Base-by-base conservation (phyloP, 2,329 filamentous ascomycete genomes). In the Ophiostoma ips region DNA sequence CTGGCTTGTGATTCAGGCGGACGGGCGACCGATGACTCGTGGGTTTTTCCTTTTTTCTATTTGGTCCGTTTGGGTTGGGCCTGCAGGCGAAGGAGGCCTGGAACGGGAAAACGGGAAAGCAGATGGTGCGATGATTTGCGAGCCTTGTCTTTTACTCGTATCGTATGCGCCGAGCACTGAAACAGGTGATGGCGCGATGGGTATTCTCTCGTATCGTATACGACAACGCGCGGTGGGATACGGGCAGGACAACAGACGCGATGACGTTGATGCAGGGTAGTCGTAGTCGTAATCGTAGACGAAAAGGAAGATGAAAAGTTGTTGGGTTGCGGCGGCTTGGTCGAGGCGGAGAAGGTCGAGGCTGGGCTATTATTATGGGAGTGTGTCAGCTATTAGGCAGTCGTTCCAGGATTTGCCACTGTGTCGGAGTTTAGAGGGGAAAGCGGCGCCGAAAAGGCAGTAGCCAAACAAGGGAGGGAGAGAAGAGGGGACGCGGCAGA, bases 351-450 rank as follows among this genome's bases (percentile, higher is more conserved):
- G 30, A 43, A 40, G 34, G 24, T 41, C 11, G 24, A 28, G 24
- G 24, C 24, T 28, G 24, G 37, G 11, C 18, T 16, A 43, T 30
- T 31, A 9, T 16, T 10, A 19, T 28, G 19, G 37, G 11, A 38
- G 28, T 52, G 31, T 50, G 52, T 54, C 52, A 54, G 52, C 52
- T 52, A n/a, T n/a, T n/a, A 47, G 48, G n/a, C 13, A 46, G 38
- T n/a, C n/a, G n/a, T 50, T 43, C 40, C 15, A 43, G 38, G 21
- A 43, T 52, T 52, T 40, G 50, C 53, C 53, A 52, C 50, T 40
- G 35, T 24, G 34, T 47, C 53, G 50, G 53, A 49, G 49, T 54
- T 54, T 52, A 52, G 48, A 21, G 37, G 37, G 34, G 44, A 31
- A n/a, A 47, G 41, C 50, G 13, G 28, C 40, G 44, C 40, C 46